Evolutionary conservation across 805 yeast species (phyloP).

Genomic region (Saccharomyces mikatae): DNA sequence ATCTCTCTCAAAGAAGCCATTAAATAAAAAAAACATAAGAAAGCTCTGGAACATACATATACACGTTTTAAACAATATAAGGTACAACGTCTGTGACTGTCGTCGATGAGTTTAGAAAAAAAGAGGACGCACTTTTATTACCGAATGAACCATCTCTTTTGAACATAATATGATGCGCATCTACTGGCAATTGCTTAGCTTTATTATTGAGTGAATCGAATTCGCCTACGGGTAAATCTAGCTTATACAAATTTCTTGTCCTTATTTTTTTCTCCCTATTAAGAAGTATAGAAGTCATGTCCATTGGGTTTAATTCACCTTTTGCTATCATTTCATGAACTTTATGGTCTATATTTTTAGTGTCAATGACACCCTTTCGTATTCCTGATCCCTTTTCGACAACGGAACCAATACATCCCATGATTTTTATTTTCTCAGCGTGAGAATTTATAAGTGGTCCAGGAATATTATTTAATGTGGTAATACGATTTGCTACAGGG

Average conservation of each 20-base stretch:
- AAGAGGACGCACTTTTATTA: not conserved
- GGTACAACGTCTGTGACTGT: not conserved
- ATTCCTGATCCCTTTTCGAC: conserved; percentile 14
- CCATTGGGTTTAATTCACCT: conserved; percentile 62
- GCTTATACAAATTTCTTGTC: not conserved
- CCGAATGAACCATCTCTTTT: not conserved
- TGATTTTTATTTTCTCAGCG: conserved; percentile 3
- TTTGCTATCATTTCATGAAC: conserved; percentile 49
- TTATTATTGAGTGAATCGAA: not conserved
- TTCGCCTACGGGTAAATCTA: not conserved
- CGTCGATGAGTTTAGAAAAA: not conserved
- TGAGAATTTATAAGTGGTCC: conserved; percentile 12
- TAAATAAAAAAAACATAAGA: no score
- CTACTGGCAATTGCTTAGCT: not conserved
- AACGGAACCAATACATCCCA: conserved; percentile 35
- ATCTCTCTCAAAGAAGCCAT: no score
- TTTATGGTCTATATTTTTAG: conserved; percentile 33
- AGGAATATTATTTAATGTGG: conserved; percentile 53
- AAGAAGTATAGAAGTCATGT: conserved; percentile 25
- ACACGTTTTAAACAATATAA: not conserved
- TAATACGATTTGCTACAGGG: conserved; percentile 41
- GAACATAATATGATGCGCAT: not conserved
- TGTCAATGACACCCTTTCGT: conserved; percentile 22
- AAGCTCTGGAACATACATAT: no score
- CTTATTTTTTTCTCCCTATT: conserved; percentile 25